phyloP scores from a whole-genome alignment of 2,329 filamentous ascomycete genomes.

The Colletotrichum plurivorum region DNA sequence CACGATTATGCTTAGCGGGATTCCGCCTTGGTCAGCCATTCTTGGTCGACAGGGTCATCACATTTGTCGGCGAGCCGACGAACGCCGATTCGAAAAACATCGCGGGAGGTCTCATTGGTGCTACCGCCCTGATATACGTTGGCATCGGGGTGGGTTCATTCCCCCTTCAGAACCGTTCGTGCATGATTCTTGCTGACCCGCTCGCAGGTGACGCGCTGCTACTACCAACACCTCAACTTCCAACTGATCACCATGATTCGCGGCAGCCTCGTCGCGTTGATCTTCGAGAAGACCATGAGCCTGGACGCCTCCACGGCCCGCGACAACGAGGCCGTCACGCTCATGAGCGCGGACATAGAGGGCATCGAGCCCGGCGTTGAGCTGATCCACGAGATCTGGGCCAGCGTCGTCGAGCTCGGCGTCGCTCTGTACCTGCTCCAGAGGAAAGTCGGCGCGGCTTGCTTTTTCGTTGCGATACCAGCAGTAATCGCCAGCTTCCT shows the following conservation, averaged over 20 bases:
- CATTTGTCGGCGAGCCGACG: constrained; percentile 24
- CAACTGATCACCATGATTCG: constrained; percentile 53
- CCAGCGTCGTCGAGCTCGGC: constrained; percentile 38
- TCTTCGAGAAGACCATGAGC: constrained; percentile 62
- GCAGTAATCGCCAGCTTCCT: constrained; percentile 44
- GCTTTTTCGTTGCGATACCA: constrained; percentile 48
- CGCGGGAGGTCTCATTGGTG: constrained; percentile 45
- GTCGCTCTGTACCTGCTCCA: constrained; percentile 45
- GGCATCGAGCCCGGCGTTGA: constrained; percentile 43
- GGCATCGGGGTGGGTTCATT: constrained; percentile 42
- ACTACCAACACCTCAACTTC: constrained; percentile 51
- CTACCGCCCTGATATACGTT: constrained; percentile 43
- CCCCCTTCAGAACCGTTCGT: neutral
- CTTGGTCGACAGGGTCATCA: constrained; percentile 41
- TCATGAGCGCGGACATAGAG: constrained; percentile 47
- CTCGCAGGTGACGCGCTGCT: constrained; percentile 39
- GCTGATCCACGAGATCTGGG: constrained; percentile 40
- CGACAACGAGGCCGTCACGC: constrained; percentile 41
- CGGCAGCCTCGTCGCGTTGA: constrained; percentile 55
- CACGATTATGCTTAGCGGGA: neutral
- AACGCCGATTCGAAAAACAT: constrained; percentile 17
- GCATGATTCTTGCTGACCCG: neutral
- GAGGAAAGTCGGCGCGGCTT: constrained; percentile 54
- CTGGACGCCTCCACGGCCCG: constrained; percentile 43
- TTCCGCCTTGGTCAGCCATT: constrained; percentile 42